Conservation (phyloP, 345 rosid species). For the Leavenworthia alabamica region DNA sequence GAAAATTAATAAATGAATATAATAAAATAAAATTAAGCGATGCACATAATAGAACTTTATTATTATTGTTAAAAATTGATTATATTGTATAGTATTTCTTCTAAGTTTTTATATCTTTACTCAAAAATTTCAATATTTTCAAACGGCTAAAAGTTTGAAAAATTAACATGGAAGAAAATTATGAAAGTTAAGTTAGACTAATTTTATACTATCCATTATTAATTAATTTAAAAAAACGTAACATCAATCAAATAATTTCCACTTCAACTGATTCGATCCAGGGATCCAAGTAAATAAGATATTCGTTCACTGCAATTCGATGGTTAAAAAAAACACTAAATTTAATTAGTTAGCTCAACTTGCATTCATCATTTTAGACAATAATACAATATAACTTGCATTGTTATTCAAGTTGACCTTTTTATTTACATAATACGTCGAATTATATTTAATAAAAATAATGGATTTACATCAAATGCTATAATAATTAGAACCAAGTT, state of each 20-base stretch:
- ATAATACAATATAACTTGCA: too few species aligned
- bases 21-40: not conserved
- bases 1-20: not conserved
- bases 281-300: not conserved
- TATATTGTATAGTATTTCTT: not conserved
- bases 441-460: too few species aligned
- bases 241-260: not conserved
- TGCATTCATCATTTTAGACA: not conserved
- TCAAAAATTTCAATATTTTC: not conserved
- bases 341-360: slow-evolving; percentile 3
- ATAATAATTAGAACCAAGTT: too few species aligned
- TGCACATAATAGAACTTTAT: not conserved
- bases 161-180: not conserved
- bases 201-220: not conserved
- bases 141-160: not conserved
- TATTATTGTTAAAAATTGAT: not conserved
- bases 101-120: not conserved
- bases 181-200: not conserved
- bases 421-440: too few species aligned
- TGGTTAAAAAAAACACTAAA: not conserved
- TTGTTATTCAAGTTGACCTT: slow-evolving; percentile 17
- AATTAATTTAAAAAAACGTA: not conserved
- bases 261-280: not conserved
- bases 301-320: not conserved
- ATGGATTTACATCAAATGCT: too few species aligned